Conservation (phyloP, 2,329 filamentous ascomycete genomes). For the Chrysoporthe deuterocubensis region DNA sequence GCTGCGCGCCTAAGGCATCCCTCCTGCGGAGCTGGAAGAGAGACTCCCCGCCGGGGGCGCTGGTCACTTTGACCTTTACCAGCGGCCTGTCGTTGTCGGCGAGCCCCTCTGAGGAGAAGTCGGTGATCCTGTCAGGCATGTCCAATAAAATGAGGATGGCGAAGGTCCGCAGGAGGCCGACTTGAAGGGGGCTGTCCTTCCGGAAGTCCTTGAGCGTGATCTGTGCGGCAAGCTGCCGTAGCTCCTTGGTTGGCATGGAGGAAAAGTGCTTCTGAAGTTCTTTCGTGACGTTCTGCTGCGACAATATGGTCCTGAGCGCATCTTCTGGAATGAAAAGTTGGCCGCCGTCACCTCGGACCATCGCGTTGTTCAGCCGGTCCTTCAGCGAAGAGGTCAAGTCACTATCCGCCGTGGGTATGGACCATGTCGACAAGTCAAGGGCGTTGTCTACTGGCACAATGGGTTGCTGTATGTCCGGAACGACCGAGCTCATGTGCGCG, state of each 20-base stretch:
- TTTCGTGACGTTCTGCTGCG: slow-evolving; percentile 15
- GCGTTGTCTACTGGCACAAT: not conserved
- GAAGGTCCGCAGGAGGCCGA: slow-evolving; percentile 21
- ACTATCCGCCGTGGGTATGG: slow-evolving; percentile 8
- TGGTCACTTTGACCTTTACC: not conserved
- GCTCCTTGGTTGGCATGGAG: slow-evolving; percentile 8
- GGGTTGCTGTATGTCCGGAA: slow-evolving; percentile 9
- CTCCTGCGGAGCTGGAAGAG: slow-evolving; percentile 18
- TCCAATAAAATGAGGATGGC: slow-evolving; percentile 23
- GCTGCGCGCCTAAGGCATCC: not conserved
- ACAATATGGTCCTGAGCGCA: slow-evolving; percentile 16
- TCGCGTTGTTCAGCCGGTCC: slow-evolving; percentile 23
- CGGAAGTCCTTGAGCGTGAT: slow-evolving; percentile 11
- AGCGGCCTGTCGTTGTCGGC: slow-evolving; percentile 18
- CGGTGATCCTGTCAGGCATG: slow-evolving; percentile 19
- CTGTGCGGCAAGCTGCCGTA: slow-evolving; percentile 17
- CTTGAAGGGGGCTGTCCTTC: not conserved
- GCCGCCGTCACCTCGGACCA: slow-evolving; percentile 25
- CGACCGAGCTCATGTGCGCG: slow-evolving; percentile 12
- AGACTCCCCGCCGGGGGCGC: not conserved
- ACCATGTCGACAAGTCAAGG: slow-evolving; percentile 23
- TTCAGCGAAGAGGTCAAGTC: slow-evolving; percentile 20
- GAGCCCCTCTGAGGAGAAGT: slow-evolving; percentile 11
- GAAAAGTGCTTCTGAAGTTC: slow-evolving; percentile 21
- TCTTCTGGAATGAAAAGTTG: slow-evolving; percentile 26